A percentile compares a stretch with the other conserved stretches of the same genome.
Conservation (phyloP, 164 flowering plant genomes). For the Aristolochia californica region DNA sequence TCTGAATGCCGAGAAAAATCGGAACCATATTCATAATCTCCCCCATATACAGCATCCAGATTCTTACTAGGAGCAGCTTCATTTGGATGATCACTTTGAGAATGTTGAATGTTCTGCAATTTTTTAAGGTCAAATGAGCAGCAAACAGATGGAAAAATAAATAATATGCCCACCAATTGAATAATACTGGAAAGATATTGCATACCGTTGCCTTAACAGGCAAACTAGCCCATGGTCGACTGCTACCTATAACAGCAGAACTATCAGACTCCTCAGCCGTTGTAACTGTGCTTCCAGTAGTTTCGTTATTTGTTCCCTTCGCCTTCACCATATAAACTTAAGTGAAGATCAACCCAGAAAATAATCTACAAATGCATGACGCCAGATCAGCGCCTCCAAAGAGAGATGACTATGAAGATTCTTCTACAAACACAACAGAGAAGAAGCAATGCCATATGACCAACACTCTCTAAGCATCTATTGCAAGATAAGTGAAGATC, state of each 20-base stretch:
- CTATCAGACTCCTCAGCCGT: slow-evolving; percentile 30
- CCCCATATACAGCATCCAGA: slow-evolving; percentile 26
- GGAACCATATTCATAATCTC: slow-evolving; percentile 41
- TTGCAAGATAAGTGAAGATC: no score
- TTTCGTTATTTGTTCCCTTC: slow-evolving; percentile 23
- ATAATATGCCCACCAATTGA: background rate
- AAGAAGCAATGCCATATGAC: no score
- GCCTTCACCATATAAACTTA: slow-evolving; percentile 30
- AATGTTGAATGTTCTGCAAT: slow-evolving; percentile 38
- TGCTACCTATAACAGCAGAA: slow-evolving; percentile 21
- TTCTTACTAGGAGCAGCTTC: slow-evolving; percentile 43
- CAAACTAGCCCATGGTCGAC: slow-evolving; percentile 43
- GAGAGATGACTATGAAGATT: no score
- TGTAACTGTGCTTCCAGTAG: slow-evolving; percentile 18
- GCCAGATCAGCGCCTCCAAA: slow-evolving; percentile 1
- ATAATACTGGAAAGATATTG: no score
- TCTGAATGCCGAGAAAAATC: slow-evolving; percentile 37
- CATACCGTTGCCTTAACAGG: slow-evolving; percentile 7
- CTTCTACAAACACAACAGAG: no score
- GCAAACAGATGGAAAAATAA: background rate
- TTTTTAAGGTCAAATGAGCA: background rate
- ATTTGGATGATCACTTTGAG: slow-evolving; percentile 28
- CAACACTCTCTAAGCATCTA: no score
- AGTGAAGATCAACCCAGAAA: slow-evolving; percentile 5
- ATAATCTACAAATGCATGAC: background rate